A percentile compares a stretch with the other conserved stretches of the same genome.
These are phyloP conservation scores for Microcyclospora pomicola DNA, from an alignment of 2,329 filamentous ascomycete species.

Conservation along the genomic window DNA sequence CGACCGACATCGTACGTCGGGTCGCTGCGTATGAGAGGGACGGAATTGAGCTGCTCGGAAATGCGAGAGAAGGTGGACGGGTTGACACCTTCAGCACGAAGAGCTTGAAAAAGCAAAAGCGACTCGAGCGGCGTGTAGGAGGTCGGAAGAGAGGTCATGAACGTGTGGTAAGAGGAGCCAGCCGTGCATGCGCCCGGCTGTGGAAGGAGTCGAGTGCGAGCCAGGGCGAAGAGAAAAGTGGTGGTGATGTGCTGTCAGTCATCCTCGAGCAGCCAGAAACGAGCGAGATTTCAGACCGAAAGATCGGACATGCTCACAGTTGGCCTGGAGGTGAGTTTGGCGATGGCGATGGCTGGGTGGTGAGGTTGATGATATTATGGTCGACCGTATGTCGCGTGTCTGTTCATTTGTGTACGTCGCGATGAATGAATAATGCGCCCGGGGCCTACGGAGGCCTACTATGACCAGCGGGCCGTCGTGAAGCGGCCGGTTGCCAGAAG, in stretches of 20 bases:
- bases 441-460: no score
- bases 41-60: slow-evolving; percentile 59
- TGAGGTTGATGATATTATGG: no score
- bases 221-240: slow-evolving; percentile 1
- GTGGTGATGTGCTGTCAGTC: neutral
- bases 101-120: slow-evolving; percentile 69
- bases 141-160: slow-evolving; percentile 38
- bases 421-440: no score
- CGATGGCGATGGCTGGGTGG: no score
- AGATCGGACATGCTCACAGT: no score
- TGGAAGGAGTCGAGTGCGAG: slow-evolving; percentile 1
- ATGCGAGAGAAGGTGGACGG: slow-evolving; percentile 42
- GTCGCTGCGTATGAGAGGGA: slow-evolving; percentile 57
- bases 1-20: slow-evolving; percentile 58
- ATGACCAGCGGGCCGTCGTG: no score
- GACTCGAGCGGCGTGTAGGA: slow-evolving; percentile 77
- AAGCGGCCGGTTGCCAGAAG: no score
- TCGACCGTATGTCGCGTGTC: no score
- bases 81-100: slow-evolving; percentile 53
- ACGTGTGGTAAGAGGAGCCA: slow-evolving; percentile 1
- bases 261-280: no score
- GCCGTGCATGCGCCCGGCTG: slow-evolving; percentile 1
- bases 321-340: no score
- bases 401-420: no score
- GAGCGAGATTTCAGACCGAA: no score